These are phyloP conservation scores for Chloris gayana DNA, from an alignment of 176 grass and related monocot species.

Conservation along the genomic window DNA sequence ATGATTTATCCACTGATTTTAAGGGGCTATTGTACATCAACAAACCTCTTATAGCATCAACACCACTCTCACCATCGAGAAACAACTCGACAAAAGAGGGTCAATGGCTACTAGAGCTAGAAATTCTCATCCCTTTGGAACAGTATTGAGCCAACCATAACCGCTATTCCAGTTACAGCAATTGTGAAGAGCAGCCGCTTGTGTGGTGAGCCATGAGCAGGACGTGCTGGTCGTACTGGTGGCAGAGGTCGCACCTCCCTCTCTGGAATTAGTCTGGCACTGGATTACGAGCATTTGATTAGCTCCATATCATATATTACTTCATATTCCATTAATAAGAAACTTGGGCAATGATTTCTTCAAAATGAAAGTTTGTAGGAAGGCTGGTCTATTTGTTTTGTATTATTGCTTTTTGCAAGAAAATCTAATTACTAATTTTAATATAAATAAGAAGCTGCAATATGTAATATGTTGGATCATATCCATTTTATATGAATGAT, in stretches of 20 bases:
- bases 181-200: constrained; percentile 75
- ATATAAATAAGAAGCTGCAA: neutral
- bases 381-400: constrained; percentile 14
- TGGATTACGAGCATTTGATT: constrained; percentile 33
- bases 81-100: neutral
- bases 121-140: constrained; percentile 67
- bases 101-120: constrained; percentile 25
- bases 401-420: neutral
- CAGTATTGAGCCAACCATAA: constrained; percentile 77
- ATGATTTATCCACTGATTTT: constrained; percentile 24
- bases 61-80: neutral
- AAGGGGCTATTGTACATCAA: constrained; percentile 41
- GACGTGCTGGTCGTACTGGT: constrained; percentile 43
- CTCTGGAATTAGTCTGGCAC: constrained; percentile 52
- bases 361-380: neutral
- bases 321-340: neutral
- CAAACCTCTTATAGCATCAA: constrained; percentile 12
- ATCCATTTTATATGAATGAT: constrained; percentile 9
- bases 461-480: constrained; percentile 3
- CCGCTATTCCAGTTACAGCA: constrained; percentile 74
- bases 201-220: constrained; percentile 50
- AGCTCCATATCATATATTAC: constrained; percentile 14
- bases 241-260: constrained; percentile 59
- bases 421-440: neutral
- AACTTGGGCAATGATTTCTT: neutral